Conservation (phyloP, 2,329 filamentous ascomycete species). For the Emericellopsis cladophorae region DNA sequence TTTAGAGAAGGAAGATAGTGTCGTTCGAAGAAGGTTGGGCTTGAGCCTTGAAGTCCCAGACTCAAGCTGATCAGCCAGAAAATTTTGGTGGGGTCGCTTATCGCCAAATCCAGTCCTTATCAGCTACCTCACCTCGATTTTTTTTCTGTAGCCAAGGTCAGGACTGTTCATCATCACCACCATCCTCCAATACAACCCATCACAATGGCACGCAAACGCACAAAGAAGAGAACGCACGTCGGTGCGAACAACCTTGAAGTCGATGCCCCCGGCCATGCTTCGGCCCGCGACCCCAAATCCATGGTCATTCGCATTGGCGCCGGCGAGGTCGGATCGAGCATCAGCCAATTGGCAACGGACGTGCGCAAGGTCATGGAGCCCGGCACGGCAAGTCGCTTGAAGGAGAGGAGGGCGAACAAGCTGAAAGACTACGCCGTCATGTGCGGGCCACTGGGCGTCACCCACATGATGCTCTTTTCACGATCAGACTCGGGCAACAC, state of each 20-base stretch:
- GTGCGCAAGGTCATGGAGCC: slow-evolving; percentile 93
- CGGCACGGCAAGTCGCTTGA: slow-evolving; percentile 76
- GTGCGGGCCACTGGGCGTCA: slow-evolving; percentile 87
- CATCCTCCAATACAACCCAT: slow-evolving; percentile 1
- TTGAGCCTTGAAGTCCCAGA: neutral
- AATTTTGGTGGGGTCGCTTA: slow-evolving; percentile 4
- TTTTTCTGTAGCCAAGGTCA: neutral
- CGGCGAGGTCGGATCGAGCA: slow-evolving; percentile 79
- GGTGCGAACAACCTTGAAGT: slow-evolving; percentile 50
- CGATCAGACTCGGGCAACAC: slow-evolving; percentile 83
- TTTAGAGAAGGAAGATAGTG: too few species aligned
- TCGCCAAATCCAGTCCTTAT: slow-evolving; percentile 2
- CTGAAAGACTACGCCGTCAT: slow-evolving; percentile 89
- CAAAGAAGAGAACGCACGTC: slow-evolving; percentile 81
- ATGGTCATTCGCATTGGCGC: slow-evolving; percentile 98
- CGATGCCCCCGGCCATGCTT: slow-evolving; percentile 44
- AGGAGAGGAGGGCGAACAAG: slow-evolving; percentile 79
- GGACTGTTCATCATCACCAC: neutral
- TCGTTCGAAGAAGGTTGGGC: neutral
- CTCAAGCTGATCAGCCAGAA: too few species aligned
- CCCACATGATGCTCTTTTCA: slow-evolving; percentile 87
- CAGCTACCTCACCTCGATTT: neutral
- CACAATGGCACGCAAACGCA: slow-evolving; percentile 65
- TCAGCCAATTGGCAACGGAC: slow-evolving; percentile 85
- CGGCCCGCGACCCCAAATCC: slow-evolving; percentile 69